These are phyloP conservation scores for Eutrema yunnanense DNA, from an alignment of 345 rosid genomes.

Conservation along the genomic window DNA sequence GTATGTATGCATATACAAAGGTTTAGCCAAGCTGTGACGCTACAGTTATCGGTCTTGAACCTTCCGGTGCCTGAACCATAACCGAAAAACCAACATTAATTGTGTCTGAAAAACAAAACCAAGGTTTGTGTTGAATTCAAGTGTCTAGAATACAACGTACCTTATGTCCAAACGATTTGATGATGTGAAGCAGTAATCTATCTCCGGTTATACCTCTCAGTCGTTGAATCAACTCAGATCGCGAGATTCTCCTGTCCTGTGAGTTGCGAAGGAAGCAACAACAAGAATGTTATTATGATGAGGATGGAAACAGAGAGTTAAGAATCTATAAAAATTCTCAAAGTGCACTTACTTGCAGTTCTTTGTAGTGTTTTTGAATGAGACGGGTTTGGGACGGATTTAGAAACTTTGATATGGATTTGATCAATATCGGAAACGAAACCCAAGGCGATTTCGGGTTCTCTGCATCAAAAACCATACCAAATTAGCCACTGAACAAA, in stretches of 20 bases:
- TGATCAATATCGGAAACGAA: constrained; percentile 45
- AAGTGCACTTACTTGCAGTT: constrained; percentile 35
- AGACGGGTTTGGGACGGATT: constrained; percentile 25
- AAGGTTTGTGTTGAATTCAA: not conserved
- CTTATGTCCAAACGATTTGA: constrained; percentile 51
- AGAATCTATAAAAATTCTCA: not conserved
- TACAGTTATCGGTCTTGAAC: constrained; percentile 2
- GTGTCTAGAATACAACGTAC: constrained; percentile 12
- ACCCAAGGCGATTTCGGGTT: constrained; percentile 66
- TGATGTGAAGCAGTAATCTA: constrained; percentile 44
- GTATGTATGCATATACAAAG: not conserved
- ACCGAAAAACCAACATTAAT: not conserved
- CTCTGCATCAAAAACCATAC: not conserved
- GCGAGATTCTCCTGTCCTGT: constrained; percentile 55
- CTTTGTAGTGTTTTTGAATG: constrained; percentile 40
- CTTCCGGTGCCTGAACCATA: constrained; percentile 9
- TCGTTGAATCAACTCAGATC: constrained; percentile 43
- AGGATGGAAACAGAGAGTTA: not conserved
- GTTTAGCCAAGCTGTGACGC: not conserved
- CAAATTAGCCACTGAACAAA: not conserved
- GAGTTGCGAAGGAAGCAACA: not conserved
- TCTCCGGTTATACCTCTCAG: constrained; percentile 62
- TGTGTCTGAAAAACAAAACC: not conserved
- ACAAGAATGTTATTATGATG: not conserved
- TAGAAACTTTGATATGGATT: constrained; percentile 45